phyloP scores from a whole-genome alignment of 2,329 filamentous ascomycete species.

The Arachnomyces sp. region DNA sequence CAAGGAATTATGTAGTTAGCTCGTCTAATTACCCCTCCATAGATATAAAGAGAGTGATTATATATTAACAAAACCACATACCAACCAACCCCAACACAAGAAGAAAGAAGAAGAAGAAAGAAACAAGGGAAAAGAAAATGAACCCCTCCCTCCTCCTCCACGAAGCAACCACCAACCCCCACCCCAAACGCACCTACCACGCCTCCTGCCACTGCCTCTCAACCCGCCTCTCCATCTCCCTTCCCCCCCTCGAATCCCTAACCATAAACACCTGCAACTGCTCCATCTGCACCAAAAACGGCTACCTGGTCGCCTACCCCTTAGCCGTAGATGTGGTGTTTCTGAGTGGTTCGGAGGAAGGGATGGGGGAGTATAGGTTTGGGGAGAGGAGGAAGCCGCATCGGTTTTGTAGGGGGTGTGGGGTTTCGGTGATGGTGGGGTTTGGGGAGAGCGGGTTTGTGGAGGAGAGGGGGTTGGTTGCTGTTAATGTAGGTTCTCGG shows the following conservation, averaged over 20 bases:
- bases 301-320: conserved; percentile 30
- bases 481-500: conserved; percentile 3
- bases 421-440: conserved; percentile 3
- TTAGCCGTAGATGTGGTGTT: conserved; percentile 9
- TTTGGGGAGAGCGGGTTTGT: background rate
- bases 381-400: conserved; percentile 1
- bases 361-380: conserved; percentile 2
- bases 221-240: conserved; percentile 13
- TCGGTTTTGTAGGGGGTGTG: conserved; percentile 4
- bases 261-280: conserved; percentile 18
- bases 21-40: too few species aligned
- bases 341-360: background rate
- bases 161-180: too few species aligned
- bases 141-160: too few species aligned
- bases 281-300: conserved; percentile 16
- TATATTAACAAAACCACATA: too few species aligned
- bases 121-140: background rate
- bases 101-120: background rate
- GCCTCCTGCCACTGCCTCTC: conserved; percentile 21
- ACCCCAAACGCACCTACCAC: conserved; percentile 9
- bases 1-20: too few species aligned
- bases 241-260: conserved; percentile 13
- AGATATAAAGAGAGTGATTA: too few species aligned
- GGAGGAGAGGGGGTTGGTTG: conserved; percentile 1
- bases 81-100: too few species aligned